Evolutionary conservation across 1,284 basidiomycete species (phyloP).

Genomic region (Ceratobasidium papillatum): DNA sequence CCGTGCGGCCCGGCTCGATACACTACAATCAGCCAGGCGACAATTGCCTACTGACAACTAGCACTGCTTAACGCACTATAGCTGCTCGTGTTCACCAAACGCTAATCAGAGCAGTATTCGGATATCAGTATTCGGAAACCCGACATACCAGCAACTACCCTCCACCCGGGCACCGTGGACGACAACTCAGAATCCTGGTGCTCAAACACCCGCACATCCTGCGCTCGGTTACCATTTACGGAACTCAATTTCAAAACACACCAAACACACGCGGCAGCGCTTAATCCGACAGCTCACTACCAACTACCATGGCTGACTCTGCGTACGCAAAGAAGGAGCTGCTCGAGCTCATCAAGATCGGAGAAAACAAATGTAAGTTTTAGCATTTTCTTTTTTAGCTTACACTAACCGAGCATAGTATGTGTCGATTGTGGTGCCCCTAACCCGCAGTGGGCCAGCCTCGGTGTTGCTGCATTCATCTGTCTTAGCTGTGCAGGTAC

Average conservation of each 20-base stretch:
- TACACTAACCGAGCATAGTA: conserved; percentile 48
- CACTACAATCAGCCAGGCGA: neutral
- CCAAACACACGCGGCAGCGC: conserved; percentile 11
- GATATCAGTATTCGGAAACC: neutral
- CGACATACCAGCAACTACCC: neutral
- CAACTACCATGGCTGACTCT: conserved; percentile 66
- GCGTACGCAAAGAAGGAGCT: conserved; percentile 65
- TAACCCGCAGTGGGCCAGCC: conserved; percentile 91
- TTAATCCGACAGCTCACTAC: conserved; percentile 22
- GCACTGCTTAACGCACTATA: too few relatives aligned
- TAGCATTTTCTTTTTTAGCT: neutral
- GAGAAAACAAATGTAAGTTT: conserved; percentile 66
- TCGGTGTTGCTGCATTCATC: conserved; percentile 85
- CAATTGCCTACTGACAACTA: neutral
- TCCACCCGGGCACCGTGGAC: neutral
- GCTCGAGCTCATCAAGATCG: conserved; percentile 77
- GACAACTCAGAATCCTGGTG: conserved; percentile 19
- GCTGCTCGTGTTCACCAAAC: conserved; percentile 6
- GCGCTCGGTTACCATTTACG: conserved; percentile 26
- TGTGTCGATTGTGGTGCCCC: conserved; percentile 86
- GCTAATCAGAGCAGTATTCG: conserved; percentile 1
- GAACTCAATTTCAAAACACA: conserved; percentile 11
- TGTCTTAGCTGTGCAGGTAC: conserved; percentile 75
- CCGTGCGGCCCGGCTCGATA: conserved; percentile 27
- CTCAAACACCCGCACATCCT: conserved; percentile 29